Evolutionary conservation across 2,329 filamentous ascomycete species (phyloP).

Genomic region (Alternaria solani): DNA sequence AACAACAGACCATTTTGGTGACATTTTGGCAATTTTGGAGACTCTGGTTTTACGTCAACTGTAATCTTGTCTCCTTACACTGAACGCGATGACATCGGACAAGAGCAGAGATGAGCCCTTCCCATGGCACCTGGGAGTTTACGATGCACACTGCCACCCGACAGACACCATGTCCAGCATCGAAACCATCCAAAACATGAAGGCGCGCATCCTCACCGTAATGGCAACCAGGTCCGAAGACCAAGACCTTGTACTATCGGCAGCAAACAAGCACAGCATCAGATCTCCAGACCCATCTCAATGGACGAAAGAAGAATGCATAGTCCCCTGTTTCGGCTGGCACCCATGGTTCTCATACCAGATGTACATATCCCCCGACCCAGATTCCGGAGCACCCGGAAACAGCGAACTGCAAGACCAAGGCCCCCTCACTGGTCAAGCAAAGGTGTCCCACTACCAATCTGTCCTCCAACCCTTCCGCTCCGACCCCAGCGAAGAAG

Average conservation of each 20-base stretch:
- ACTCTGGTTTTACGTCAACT: neutral
- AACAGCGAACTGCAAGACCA: slow-evolving; percentile 11
- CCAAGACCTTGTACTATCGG: slow-evolving; percentile 72
- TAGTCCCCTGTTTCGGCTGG: slow-evolving; percentile 83
- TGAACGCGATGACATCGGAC: slow-evolving; percentile 5
- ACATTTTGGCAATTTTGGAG: neutral
- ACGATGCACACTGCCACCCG: slow-evolving; percentile 84
- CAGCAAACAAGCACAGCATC: slow-evolving; percentile 66
- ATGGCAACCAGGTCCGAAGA: slow-evolving; percentile 82
- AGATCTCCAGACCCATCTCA: slow-evolving; percentile 35
- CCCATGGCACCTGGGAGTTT: slow-evolving; percentile 75
- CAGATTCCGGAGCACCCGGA: neutral
- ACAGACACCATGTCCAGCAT: slow-evolving; percentile 77
- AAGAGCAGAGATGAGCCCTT: slow-evolving; percentile 48
- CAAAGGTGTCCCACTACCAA: slow-evolving; percentile 68
- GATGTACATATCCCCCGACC: slow-evolving; percentile 61
- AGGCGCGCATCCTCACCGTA: slow-evolving; percentile 70
- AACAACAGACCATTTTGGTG: neutral
- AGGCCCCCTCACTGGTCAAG: slow-evolving; percentile 59
- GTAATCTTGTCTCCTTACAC: no score
- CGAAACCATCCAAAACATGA: slow-evolving; percentile 68
- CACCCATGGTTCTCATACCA: slow-evolving; percentile 88
- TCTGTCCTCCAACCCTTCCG: slow-evolving; percentile 66
- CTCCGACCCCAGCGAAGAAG: slow-evolving; percentile 43
- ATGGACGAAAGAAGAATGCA: slow-evolving; percentile 50